Evolutionary conservation across 352 stramenopile species (phyloP), one percentile per base, ranked within the genome.

Genomic region (Globisporangium recalcitrans): DNA sequence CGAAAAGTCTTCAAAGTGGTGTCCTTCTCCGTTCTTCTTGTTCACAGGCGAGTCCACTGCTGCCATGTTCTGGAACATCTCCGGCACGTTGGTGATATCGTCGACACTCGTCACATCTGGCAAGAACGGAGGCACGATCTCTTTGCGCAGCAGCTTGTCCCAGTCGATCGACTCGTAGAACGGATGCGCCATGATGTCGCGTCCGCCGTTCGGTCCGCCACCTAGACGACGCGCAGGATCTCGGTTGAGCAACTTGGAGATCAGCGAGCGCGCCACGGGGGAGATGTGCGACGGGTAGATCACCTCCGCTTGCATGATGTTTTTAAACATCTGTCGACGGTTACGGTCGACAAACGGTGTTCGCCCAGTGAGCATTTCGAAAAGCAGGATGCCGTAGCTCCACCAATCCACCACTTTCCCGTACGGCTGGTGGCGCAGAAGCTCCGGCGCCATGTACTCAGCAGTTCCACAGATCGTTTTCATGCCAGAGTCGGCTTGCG

Each of bases 141-240:
- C 85, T 58, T 91, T 96, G 11, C 81, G 77, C 67, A 93, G 77
- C 19, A 95, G 72, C 42, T 90, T 82, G 63, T 95, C 87, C 87
- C 87, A 95, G 60, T 95, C 85, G 49, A 95, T 94, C 0, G 72
- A 21, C 62, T 91, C 82, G 62, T 85, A 95, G 56, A 95, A 95
- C 49, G 83, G 82, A 53, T 95, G 85, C 16, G 83, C 84, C 87
- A 95, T 95, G 52, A 95, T 95, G 52, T 95, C 85, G 13, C 78
- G 77, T 0, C 87, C 87, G n/a, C 87, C 87, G 32, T 90, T 91
- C 6, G 85, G 80, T 0, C 87, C 87, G 1, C 82, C 80, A n/a
- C 97, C 97, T 22, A 99, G 83, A 51, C 97, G 85, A 58, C 87
- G 87, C 31, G 82, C 77, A 27, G 96, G 92, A 61, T 99, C 89